Evolutionary conservation across 371 early-diverging fungal species (phyloP).

Genomic region (Mucor velutinosus): DNA sequence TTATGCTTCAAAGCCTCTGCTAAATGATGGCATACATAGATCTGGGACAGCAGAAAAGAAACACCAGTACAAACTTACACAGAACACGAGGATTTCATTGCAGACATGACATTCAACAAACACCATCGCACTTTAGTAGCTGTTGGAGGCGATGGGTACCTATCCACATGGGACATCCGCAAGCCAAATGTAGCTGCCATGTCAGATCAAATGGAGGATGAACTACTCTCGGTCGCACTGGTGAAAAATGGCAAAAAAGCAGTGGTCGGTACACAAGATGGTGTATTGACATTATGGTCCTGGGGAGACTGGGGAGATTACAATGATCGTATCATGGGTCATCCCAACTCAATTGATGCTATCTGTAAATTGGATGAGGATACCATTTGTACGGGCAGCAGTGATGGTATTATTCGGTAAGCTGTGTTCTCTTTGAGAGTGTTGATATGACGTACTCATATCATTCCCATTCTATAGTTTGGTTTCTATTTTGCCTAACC

Average conservation of each 20-base stretch:
- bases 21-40: slow-evolving; percentile 22
- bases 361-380: slow-evolving; percentile 82
- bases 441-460: not conserved
- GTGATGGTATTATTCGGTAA: slow-evolving; percentile 85
- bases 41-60: slow-evolving; percentile 86
- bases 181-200: slow-evolving; percentile 76
- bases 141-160: slow-evolving; percentile 84
- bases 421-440: too few species aligned
- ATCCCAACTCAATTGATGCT: slow-evolving; percentile 86
- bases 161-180: slow-evolving; percentile 89
- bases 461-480: slow-evolving; percentile 40
- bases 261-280: slow-evolving; percentile 88
- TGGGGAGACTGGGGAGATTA: slow-evolving; percentile 91
- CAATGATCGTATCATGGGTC: slow-evolving; percentile 90
- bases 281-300: slow-evolving; percentile 73
- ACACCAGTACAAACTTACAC: slow-evolving; percentile 68
- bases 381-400: slow-evolving; percentile 83
- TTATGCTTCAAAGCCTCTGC: not conserved
- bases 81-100: slow-evolving; percentile 88
- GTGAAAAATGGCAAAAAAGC: slow-evolving; percentile 79
- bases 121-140: not conserved
- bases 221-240: slow-evolving; percentile 78
- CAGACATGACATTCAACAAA: slow-evolving; percentile 72
- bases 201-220: slow-evolving; percentile 93
- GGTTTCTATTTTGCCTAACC: slow-evolving; percentile 84